A percentile compares a stretch with the other conserved stretches of the same genome.
These are phyloP conservation scores for Mycena leptocephala DNA, from an alignment of 768 basidiomycete species.

Conservation along the genomic window DNA sequence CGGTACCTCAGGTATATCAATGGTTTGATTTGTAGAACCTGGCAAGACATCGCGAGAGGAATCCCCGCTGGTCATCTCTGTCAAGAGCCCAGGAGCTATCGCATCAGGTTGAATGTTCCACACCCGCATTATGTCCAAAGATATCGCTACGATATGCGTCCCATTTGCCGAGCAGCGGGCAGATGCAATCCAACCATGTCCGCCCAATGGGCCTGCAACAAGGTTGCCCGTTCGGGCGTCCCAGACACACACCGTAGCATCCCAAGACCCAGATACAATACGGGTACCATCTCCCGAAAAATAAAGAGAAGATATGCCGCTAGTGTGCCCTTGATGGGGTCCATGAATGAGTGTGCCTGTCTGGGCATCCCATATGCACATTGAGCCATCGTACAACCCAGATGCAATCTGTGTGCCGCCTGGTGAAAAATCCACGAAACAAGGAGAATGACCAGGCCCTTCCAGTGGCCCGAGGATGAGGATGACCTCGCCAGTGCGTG, in stretches of 20 bases:
- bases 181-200: background rate
- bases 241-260: background rate
- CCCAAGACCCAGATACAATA: background rate
- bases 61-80: background rate
- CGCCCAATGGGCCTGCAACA: background rate
- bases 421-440: background rate
- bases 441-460: no score
- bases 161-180: background rate
- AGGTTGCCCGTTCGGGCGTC: background rate
- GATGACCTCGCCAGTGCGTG: background rate
- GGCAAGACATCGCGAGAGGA: no score
- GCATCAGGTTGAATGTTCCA: background rate
- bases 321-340: no score
- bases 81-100: background rate
- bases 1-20: background rate
- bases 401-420: background rate
- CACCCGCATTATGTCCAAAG: background rate
- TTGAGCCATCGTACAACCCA: background rate
- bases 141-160: background rate
- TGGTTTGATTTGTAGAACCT: background rate
- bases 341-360: background rate
- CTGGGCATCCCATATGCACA: background rate
- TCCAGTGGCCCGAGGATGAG: background rate
- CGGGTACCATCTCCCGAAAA: background rate
- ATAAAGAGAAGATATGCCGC: background rate